These are phyloP conservation scores for Acaromyces ingoldii DNA, from an alignment of 1,284 basidiomycete genomes.

Conservation along the genomic window DNA sequence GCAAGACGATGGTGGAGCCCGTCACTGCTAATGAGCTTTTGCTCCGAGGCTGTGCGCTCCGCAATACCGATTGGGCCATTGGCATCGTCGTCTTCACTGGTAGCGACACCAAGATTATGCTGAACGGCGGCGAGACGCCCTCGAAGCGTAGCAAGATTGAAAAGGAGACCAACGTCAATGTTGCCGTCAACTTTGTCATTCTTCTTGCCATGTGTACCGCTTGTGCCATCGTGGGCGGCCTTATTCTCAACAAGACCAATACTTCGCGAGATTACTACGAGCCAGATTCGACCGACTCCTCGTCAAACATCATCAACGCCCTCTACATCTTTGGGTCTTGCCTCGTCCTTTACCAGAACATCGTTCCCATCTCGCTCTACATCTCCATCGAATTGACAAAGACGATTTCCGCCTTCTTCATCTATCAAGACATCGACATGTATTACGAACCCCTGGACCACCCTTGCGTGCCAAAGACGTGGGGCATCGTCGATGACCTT, in stretches of 20 bases:
- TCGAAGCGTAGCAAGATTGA: constrained; percentile 95
- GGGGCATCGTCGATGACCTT: constrained; percentile 96
- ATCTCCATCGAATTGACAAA: constrained; percentile 96
- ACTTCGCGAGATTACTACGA: constrained; percentile 69
- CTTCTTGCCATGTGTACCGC: constrained; percentile 73
- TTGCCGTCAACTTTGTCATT: constrained; percentile 84
- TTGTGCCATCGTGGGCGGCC: constrained; percentile 67
- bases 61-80: constrained; percentile 91
- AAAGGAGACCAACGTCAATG: constrained; percentile 98
- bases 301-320: constrained; percentile 65
- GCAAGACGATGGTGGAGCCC: constrained; percentile 44
- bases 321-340: constrained; percentile 71
- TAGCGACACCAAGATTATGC: constrained; percentile 92
- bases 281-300: constrained; percentile 19
- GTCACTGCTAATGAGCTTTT: constrained; percentile 87
- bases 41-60: constrained; percentile 82
- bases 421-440: constrained; percentile 91
- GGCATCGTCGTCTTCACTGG: constrained; percentile 92
- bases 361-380: constrained; percentile 93
- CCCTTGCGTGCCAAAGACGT: constrained; percentile 88
- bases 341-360: constrained; percentile 93
- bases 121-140: constrained; percentile 74
- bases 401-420: constrained; percentile 94
- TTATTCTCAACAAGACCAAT: constrained; percentile 61
- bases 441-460: constrained; percentile 79